Evolutionary conservation across 2,329 filamentous ascomycete species (phyloP).

Genomic region (Cladosporium sphaerospermum): DNA sequence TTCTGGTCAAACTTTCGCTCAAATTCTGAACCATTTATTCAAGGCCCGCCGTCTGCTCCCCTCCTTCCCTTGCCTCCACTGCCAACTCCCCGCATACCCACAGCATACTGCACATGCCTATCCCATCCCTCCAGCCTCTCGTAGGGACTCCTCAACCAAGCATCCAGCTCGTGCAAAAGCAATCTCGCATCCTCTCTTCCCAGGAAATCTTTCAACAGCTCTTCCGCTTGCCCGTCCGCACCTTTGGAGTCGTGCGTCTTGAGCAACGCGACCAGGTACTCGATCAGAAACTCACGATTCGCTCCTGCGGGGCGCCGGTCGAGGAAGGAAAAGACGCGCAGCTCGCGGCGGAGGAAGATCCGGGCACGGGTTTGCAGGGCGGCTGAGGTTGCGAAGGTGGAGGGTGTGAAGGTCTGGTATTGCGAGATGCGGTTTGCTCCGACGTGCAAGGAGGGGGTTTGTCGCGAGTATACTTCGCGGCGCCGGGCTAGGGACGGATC

Average conservation of each 20-base stretch:
- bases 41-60: background rate
- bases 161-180: conserved; percentile 78
- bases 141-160: conserved; percentile 78
- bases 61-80: background rate
- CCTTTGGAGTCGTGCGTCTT: conserved; percentile 77
- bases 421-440: conserved; percentile 73
- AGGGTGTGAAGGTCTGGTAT: conserved; percentile 67
- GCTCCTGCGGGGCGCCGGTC: conserved; percentile 2
- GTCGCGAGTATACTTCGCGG: conserved; percentile 64
- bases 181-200: conserved; percentile 66
- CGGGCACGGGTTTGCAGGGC: conserved; percentile 70
- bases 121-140: conserved; percentile 72
- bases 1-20: too few relatives aligned
- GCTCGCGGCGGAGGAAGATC: conserved; percentile 75
- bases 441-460: conserved; percentile 72
- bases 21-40: too few relatives aligned
- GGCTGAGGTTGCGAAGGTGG: conserved; percentile 56
- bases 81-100: background rate
- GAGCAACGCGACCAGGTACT: conserved; percentile 78
- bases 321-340: conserved; percentile 76
- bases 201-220: conserved; percentile 71
- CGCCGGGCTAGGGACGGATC: conserved; percentile 51
- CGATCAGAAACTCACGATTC: conserved; percentile 65
- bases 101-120: conserved; percentile 63
- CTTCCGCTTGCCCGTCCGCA: conserved; percentile 70